Evolutionary conservation across 805 yeast genomes (phyloP), one percentile per base, ranked within the genome.

Genomic region (Sungouiozyma ichnusensis): DNA sequence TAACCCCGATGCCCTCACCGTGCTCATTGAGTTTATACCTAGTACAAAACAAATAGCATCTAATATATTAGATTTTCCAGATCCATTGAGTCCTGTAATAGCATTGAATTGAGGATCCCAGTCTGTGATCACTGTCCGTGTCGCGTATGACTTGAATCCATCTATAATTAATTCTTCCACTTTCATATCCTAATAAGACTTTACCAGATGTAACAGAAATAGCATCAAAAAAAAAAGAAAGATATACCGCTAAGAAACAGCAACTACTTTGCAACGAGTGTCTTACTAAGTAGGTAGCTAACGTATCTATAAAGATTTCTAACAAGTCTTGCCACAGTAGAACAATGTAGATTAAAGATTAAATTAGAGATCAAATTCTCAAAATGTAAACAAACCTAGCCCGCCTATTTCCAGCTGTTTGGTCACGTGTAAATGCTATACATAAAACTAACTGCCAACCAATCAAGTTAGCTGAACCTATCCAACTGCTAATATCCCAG

Each of bases 51-150:
- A 92, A 44, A 92, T 90, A 43, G 99, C 95, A 63, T 92, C 98
- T 36, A 92, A 69, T 44, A 92, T 88, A 60, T 92, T 92, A 17
- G 97, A 90, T 58, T 92, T 92, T 4, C 99, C 99, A 0, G 96
- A 86, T 8, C 99, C 99, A 60, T 92, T 92, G 39, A 92, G 71
- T 6, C 99, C 99, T 0, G 98, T 94, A 58, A 92, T 90, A 53
- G 97, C 96, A 65, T 94, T 92, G 66, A 92, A 94, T 64, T 84
- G 95, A 1, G 85, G 74, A 63, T 92, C 99, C 98, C 98, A 94
- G 20, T 80, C 84, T 2, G 94, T 76, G 27, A 92, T 85, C 24
- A 88, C 97, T 1, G 98, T 92, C 67, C 97, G 81, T 1, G 95
- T 83, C 20, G 97, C 96, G 55, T 92, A 92, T 17, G 97, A 86